phyloP scores from a whole-genome alignment of 768 basidiomycete species.

The Botryobasidium botryosum region DNA sequence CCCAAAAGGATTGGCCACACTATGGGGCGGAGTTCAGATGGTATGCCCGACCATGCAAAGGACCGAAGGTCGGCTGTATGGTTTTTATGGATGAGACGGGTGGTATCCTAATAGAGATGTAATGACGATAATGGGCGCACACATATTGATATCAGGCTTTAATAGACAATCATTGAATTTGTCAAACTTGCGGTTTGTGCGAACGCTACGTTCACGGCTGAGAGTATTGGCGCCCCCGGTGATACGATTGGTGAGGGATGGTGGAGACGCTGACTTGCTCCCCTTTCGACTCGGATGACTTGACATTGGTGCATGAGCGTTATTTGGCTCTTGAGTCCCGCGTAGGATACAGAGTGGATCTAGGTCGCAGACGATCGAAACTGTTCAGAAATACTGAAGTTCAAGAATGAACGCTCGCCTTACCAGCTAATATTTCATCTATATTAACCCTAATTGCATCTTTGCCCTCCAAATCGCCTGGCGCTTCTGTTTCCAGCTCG shows the following conservation, averaged over 20 bases:
- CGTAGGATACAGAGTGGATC: conserved; percentile 43
- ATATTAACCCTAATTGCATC: conserved; percentile 47
- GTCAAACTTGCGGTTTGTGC: conserved; percentile 47
- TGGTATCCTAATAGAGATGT: neutral
- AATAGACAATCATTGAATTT: conserved; percentile 72
- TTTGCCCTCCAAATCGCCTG: conserved; percentile 14
- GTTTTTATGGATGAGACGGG: conserved; percentile 2
- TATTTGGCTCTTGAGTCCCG: conserved; percentile 19
- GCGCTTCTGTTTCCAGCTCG: conserved; percentile 41
- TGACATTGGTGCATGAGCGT: conserved; percentile 9
- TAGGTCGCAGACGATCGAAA: conserved; percentile 23
- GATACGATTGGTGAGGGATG: conserved; percentile 15
- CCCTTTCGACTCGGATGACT: conserved; percentile 5
- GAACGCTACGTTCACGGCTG: conserved; percentile 57
- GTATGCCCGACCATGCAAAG: conserved; percentile 90
- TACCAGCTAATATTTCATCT: conserved; percentile 35
- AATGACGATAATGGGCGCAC: conserved; percentile 24
- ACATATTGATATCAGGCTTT: conserved; percentile 65
- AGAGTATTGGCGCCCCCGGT: conserved; percentile 38
- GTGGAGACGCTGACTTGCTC: conserved; percentile 15
- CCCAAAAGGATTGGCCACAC: conserved; percentile 92
- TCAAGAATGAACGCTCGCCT: conserved; percentile 8
- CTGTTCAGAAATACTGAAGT: conserved; percentile 9
- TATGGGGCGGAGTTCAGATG: conserved; percentile 69
- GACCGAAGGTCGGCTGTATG: conserved; percentile 62